These are phyloP conservation scores for Phytophthora pistaciae DNA, from an alignment of 352 stramenopile species.

Conservation along the genomic window DNA sequence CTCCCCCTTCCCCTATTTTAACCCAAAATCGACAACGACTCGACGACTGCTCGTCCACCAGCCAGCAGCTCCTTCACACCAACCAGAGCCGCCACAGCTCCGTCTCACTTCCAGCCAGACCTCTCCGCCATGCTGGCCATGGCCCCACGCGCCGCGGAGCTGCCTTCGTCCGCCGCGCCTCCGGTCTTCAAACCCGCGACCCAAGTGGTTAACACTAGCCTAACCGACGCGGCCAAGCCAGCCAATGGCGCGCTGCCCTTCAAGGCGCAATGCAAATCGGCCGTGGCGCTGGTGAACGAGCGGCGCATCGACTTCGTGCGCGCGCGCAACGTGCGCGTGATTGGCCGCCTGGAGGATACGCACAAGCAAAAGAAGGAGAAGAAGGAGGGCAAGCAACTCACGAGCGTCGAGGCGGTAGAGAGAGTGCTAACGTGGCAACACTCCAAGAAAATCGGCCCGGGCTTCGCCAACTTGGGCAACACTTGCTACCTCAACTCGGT, in stretches of 20 bases:
- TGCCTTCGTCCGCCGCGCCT: constrained; percentile 10
- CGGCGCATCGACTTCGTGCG: constrained; percentile 86
- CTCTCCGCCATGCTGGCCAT: constrained; percentile 36
- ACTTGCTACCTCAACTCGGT: constrained; percentile 96
- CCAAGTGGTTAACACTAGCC: constrained; percentile 6
- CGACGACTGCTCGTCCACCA: constrained; percentile 13
- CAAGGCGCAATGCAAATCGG: constrained; percentile 77
- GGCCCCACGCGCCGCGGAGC: constrained; percentile 16
- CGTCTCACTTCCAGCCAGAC: constrained; percentile 12
- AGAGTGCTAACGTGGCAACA: constrained; percentile 66
- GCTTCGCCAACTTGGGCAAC: constrained; percentile 94
- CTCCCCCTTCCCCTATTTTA: background rate
- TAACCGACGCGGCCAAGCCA: constrained; percentile 11
- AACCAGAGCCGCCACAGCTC: constrained; percentile 16
- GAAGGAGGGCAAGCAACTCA: constrained; percentile 50
- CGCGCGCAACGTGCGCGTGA: constrained; percentile 60
- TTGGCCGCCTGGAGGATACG: constrained; percentile 46
- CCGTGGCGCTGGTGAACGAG: constrained; percentile 80
- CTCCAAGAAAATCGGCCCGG: constrained; percentile 81
- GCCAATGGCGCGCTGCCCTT: constrained; percentile 42
- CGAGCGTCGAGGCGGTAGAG: constrained; percentile 57
- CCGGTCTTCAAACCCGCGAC: constrained; percentile 17
- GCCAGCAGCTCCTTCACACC: constrained; percentile 17
- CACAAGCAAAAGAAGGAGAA: constrained; percentile 30
- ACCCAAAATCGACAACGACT: background rate